Evolutionary conservation across 2,329 filamentous ascomycete genomes (phyloP).

Genomic region (Delphinella strobiligena): DNA sequence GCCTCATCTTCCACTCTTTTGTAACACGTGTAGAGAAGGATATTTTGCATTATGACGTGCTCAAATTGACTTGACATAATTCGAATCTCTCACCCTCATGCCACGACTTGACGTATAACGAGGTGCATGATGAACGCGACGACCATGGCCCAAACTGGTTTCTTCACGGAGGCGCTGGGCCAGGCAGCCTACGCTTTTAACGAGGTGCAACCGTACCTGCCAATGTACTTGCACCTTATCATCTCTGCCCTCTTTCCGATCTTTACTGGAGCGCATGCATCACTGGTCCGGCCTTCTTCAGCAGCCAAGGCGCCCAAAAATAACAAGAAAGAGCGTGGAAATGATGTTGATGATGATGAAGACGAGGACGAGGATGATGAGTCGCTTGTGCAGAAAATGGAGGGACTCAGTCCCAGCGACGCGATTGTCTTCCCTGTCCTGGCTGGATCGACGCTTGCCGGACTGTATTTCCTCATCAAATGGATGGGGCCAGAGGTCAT

Average conservation of each 20-base stretch:
- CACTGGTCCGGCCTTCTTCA: conserved; percentile 70
- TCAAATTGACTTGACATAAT: no score
- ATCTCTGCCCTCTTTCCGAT: conserved; percentile 69
- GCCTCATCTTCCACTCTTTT: not conserved
- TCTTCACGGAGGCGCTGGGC: conserved; percentile 8
- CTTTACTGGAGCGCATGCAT: conserved; percentile 73
- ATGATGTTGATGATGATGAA: conserved; percentile 34
- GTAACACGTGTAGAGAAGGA: not conserved
- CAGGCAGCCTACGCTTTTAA: conserved; percentile 8
- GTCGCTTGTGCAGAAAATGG: conserved; percentile 45
- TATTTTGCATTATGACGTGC: not conserved
- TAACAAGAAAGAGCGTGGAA: conserved; percentile 20
- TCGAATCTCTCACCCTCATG: not conserved
- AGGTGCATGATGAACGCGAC: not conserved
- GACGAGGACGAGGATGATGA: conserved; percentile 44
- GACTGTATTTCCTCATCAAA: conserved; percentile 79
- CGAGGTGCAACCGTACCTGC: conserved; percentile 22
- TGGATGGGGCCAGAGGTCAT: conserved; percentile 72
- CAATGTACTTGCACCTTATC: conserved; percentile 49
- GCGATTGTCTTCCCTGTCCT: conserved; percentile 75
- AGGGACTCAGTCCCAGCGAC: conserved; percentile 62
- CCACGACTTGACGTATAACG: not conserved
- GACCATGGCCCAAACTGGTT: conserved; percentile 6
- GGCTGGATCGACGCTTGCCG: conserved; percentile 58
- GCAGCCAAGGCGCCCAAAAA: conserved; percentile 49